Evolutionary conservation across 73 alveolate species (phyloP).

Genomic region (Paramecium sonneborni): DNA sequence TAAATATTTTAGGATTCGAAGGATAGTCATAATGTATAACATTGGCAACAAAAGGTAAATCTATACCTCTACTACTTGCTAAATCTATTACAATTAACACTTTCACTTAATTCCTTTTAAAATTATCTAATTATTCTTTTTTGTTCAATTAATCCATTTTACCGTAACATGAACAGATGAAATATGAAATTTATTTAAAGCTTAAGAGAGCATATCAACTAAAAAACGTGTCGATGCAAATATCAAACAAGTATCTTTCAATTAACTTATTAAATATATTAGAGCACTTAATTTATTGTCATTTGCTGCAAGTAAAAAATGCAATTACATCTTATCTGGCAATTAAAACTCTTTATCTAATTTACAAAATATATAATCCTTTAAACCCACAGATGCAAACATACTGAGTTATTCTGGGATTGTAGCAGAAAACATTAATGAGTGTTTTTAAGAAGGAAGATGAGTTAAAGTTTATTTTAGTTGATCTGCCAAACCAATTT

Average conservation of each 20-base stretch:
- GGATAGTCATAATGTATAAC: constrained; percentile 98
- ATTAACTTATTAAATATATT: constrained; percentile 72
- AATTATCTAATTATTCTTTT: constrained; percentile 81
- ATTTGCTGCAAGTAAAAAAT: constrained; percentile 83
- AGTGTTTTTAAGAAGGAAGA: constrained; percentile 86
- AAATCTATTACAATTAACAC: constrained; percentile 96
- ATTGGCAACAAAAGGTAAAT: constrained; percentile 95
- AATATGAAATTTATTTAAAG: constrained; percentile 78
- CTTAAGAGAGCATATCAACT: constrained; percentile 91
- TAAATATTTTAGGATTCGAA: constrained; percentile 90
- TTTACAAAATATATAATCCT: constrained; percentile 90
- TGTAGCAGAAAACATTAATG: constrained; percentile 96
- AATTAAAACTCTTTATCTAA: constrained; percentile 92
- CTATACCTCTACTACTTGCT: constrained; percentile 99
- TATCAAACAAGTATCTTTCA: constrained; percentile 79
- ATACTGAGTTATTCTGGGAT: constrained; percentile 91
- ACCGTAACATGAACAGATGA: constrained; percentile 90
- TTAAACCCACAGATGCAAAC: constrained; percentile 94
- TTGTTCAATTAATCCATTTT: constrained; percentile 92
- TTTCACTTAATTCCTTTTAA: constrained; percentile 81
- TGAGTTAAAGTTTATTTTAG: constrained; percentile 70
- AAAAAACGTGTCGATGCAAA: constrained; percentile 97
- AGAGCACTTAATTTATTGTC: constrained; percentile 93
- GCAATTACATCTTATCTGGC: constrained; percentile 88
- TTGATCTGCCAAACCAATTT: constrained; percentile 95